phyloP scores from a whole-genome alignment of 2,329 filamentous ascomycete genomes.

The Aspergillus sojae region DNA sequence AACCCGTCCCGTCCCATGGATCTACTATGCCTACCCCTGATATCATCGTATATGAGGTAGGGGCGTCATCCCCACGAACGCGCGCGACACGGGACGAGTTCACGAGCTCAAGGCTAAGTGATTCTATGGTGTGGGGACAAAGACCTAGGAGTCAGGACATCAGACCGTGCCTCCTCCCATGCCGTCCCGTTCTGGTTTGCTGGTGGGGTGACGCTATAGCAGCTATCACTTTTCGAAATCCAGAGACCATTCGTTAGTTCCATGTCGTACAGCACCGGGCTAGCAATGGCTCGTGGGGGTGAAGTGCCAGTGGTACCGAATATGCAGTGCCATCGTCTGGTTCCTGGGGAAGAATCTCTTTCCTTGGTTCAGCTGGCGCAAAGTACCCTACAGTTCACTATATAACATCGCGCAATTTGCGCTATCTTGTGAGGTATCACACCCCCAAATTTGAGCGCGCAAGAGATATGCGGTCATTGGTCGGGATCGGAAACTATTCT shows the following conservation, averaged over 20 bases:
- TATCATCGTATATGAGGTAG: neutral
- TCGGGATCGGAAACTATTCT: neutral
- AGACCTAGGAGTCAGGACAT: neutral
- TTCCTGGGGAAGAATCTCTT: neutral
- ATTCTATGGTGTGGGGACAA: neutral
- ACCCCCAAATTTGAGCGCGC: neutral
- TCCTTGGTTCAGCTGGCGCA: neutral
- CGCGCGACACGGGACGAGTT: neutral
- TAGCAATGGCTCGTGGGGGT: neutral
- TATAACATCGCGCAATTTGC: neutral
- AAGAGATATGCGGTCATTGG: neutral
- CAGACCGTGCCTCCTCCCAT: constrained; percentile 2
- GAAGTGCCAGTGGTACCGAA: neutral
- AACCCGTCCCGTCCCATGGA: neutral
- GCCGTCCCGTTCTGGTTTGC: constrained; percentile 20
- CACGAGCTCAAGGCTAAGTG: neutral
- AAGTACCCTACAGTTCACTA: neutral
- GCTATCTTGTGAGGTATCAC: neutral
- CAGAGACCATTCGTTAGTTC: neutral
- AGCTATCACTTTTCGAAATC: neutral
- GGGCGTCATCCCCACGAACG: neutral
- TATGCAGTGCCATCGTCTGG: neutral
- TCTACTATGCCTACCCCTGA: neutral
- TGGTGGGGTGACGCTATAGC: constrained; percentile 3
- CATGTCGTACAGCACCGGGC: neutral